Base-by-base conservation (phyloP, 1,139 yeast species). In the Sugiyamaella sp. region DNA sequence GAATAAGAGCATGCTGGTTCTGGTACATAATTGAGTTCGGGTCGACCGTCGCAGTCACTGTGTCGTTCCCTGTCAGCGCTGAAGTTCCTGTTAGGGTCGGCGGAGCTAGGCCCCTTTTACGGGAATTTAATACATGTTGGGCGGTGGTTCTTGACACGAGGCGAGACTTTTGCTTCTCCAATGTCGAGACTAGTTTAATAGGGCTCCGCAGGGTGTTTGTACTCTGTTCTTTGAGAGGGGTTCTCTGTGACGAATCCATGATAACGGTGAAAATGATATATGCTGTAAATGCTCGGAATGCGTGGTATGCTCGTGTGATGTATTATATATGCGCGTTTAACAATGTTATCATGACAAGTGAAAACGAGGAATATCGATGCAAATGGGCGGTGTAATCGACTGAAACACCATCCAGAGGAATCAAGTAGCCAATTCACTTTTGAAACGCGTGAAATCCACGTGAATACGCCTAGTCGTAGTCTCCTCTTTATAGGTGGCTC, bases 171-270 rank as follows among this genome's bases (percentile, higher is more conserved):
- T 9, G 25, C 32, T 19, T 32, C 41, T 32, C 17, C 32, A 10
- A 9, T 19, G 21, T 29, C 12, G 37, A 33, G 17, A 38, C 37
- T 10, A 45, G 46, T 16, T 46, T 47, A 10, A 39, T 49, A 14
- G 53, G 47, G 25, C 53, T 48, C 16, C 47, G 46, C 38, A 49
- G 44, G 20, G 56, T 48, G 37, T 56, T 56, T 19, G 55, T 41
- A 25, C 44, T 54, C 38, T 49, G 51, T 44, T 58, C 61, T 40
- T 52, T 52, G 37, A 58, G 49, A 27, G 61, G 61, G 9, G 49
- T 49, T 46, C 61, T 33, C 16, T 48, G 50, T 45, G 40, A 16
- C n/a, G 37, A 41, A 25, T 48, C 46, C 48, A 44, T 44, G 12
- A 12, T 32, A n/a, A n/a, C 38, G 19, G 14, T 33, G 38, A 33